Evolutionary conservation across 768 basidiomycete species (phyloP).

Genomic region (Podaxis sp.): DNA sequence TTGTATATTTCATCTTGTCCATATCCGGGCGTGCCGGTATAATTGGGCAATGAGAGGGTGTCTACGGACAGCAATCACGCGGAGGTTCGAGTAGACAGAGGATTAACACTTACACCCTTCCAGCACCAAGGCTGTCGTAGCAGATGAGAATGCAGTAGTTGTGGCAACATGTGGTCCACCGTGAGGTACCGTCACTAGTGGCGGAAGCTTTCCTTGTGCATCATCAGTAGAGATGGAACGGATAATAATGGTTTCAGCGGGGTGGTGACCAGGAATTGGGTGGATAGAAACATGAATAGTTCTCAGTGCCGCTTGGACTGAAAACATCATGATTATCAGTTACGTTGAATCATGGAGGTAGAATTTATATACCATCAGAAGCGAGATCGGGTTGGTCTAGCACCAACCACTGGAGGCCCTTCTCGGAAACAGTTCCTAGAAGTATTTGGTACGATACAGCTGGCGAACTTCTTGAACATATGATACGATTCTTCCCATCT

Average conservation of each 20-base stretch:
- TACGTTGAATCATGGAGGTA: neutral
- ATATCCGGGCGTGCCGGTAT: constrained; percentile 64
- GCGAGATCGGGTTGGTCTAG: constrained; percentile 40
- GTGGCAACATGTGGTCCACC: constrained; percentile 58
- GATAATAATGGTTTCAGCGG: constrained; percentile 54
- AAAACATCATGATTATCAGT: neutral
- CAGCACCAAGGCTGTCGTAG: constrained; percentile 40
- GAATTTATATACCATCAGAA: constrained; percentile 30
- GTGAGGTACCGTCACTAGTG: constrained; percentile 52
- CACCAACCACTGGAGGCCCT: constrained; percentile 27
- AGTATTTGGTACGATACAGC: constrained; percentile 44
- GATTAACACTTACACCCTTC: constrained; percentile 52
- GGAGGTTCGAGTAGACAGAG: neutral
- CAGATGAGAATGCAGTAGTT: constrained; percentile 44
- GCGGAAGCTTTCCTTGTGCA: constrained; percentile 21
- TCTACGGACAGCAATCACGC: constrained; percentile 29
- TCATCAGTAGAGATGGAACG: constrained; percentile 20
- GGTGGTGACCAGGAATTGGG: constrained; percentile 43
- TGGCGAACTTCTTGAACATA: constrained; percentile 49
- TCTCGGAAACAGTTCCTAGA: constrained; percentile 33
- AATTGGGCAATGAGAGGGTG: constrained; percentile 58
- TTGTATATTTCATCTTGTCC: constrained; percentile 56
- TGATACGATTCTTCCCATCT: constrained; percentile 34
- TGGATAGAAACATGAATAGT: constrained; percentile 39
- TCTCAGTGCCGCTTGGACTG: constrained; percentile 41